Evolutionary conservation across 345 rosid species (phyloP).

Genomic region (Excoecaria cochinchinensis): DNA sequence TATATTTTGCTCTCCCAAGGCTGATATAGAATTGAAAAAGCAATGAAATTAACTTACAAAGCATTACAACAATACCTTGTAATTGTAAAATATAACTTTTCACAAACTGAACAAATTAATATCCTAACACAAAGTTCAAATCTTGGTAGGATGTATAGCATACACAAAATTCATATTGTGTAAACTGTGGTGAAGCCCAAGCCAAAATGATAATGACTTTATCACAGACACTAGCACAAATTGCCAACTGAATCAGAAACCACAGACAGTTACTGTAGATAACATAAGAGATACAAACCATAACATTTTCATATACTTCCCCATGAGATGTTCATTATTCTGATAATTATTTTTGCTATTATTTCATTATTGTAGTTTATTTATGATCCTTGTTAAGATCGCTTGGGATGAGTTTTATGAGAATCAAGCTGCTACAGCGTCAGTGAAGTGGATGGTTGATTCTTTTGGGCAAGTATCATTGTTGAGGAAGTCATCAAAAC

Average conservation of each 20-base stretch:
- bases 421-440: constrained; percentile 2
- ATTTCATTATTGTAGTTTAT: background rate
- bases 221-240: background rate
- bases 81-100: no score
- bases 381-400: background rate
- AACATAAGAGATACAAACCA: background rate
- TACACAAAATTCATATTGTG: background rate
- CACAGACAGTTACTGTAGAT: background rate
- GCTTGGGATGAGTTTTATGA: background rate
- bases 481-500: background rate
- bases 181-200: background rate
- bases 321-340: background rate
- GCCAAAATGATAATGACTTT: background rate
- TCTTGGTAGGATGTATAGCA: background rate
- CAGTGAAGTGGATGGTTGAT: background rate
- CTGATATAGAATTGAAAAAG: no score
- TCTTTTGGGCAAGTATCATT: background rate
- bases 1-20: no score
- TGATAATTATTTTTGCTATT: background rate
- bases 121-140: no score
- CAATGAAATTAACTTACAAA: no score
- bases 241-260: background rate
- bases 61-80: no score
- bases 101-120: no score
- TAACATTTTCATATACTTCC: constrained; percentile 1